These are phyloP conservation scores for Rhizoctonia solani DNA, from an alignment of 1,284 basidiomycete species.

Conservation along the genomic window DNA sequence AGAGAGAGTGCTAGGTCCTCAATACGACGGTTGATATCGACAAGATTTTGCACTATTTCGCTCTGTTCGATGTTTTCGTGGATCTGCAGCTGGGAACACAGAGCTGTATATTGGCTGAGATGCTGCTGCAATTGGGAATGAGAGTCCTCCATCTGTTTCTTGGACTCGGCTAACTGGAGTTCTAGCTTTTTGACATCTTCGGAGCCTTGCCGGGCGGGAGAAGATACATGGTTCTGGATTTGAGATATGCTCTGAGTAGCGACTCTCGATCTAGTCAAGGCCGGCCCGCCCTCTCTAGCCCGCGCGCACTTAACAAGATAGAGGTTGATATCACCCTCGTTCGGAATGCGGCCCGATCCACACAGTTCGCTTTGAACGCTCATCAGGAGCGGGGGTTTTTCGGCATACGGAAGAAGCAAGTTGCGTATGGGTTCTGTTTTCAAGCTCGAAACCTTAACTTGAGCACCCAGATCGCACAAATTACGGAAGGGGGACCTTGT, in stretches of 20 bases:
- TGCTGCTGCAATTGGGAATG: background rate
- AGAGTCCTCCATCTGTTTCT: background rate
- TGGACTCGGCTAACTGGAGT: background rate
- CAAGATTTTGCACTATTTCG: background rate
- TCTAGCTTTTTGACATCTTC: background rate
- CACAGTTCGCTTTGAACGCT: background rate
- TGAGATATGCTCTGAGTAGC: no score
- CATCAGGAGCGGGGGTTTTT: background rate
- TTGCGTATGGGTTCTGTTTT: background rate
- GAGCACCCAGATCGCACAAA: background rate
- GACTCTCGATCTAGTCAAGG: no score
- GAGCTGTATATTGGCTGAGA: conserved; percentile 3
- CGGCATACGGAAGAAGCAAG: background rate
- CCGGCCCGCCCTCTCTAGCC: background rate
- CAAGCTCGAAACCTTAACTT: background rate
- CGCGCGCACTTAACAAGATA: background rate
- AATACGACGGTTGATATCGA: conserved; percentile 4
- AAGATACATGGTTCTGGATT: no score
- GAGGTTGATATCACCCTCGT: background rate
- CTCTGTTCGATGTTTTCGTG: conserved; percentile 21
- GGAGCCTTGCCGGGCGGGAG: no score
- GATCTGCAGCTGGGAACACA: conserved; percentile 17
- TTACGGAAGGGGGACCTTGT: background rate
- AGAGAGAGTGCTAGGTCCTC: background rate
- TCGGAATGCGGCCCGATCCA: background rate